Percentiles rank a stretch among this genome's conserved stretches.
phyloP scores from a whole-genome alignment of 2,329 filamentous ascomycete species.

The Teratosphaeria pseudoeucalypti region DNA sequence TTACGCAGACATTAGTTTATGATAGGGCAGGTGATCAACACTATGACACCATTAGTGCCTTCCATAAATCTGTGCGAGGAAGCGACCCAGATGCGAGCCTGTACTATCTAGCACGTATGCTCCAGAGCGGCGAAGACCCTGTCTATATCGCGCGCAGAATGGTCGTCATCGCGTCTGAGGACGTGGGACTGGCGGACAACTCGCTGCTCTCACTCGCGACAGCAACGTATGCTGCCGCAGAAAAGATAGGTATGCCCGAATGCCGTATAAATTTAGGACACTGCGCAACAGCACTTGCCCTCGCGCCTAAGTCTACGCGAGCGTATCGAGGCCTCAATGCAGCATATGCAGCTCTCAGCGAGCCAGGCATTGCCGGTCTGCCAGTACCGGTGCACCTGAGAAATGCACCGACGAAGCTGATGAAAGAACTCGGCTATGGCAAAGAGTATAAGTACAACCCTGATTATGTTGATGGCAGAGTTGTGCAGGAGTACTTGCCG shows the following conservation, averaged over 20 bases:
- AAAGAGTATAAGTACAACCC: constrained; percentile 95
- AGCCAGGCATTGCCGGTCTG: constrained; percentile 71
- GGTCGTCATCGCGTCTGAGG: constrained; percentile 89
- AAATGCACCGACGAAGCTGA: constrained; percentile 83
- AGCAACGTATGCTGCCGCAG: constrained; percentile 72
- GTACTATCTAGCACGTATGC: constrained; percentile 93
- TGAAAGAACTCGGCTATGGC: constrained; percentile 88
- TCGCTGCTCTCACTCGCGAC: constrained; percentile 74
- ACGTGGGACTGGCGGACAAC: constrained; percentile 84
- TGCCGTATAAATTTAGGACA: constrained; percentile 87
- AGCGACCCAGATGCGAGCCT: constrained; percentile 77
- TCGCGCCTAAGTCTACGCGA: constrained; percentile 77
- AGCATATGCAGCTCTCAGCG: constrained; percentile 65
- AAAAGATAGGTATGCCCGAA: constrained; percentile 93
- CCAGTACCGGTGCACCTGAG: constrained; percentile 79
- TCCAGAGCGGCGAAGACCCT: constrained; percentile 88
- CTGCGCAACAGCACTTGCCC: constrained; percentile 66
- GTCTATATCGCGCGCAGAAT: constrained; percentile 86
- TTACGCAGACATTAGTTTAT: constrained; percentile 91
- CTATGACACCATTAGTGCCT: constrained; percentile 94
- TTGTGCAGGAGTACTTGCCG: constrained; percentile 85
- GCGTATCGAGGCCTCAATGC: constrained; percentile 75
- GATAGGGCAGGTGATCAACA: constrained; percentile 92
- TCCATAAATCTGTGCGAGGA: constrained; percentile 90
- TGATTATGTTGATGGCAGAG: constrained; percentile 70